Evolutionary conservation across 352 stramenopile species (phyloP).

Genomic region (Phytophthora citrophthora): DNA sequence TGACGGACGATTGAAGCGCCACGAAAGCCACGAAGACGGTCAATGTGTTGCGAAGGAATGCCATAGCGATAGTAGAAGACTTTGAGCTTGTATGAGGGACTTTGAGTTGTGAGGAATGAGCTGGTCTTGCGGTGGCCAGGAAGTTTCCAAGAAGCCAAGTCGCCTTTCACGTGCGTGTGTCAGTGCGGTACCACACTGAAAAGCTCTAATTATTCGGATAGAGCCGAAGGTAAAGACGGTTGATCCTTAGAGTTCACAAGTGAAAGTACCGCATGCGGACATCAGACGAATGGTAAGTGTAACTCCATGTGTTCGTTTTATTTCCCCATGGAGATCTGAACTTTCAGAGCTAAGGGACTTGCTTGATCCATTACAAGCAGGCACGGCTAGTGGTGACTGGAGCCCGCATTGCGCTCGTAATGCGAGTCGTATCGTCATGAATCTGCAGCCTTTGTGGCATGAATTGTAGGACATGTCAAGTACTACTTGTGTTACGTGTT

Average conservation of each 20-base stretch:
- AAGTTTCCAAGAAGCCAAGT: conserved; percentile 19
- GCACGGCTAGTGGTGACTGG: too few species aligned
- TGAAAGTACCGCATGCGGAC: conserved; percentile 5
- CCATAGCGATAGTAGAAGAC: conserved; percentile 12
- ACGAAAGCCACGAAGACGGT: conserved; percentile 8
- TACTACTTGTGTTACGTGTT: background rate
- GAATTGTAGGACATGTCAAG: too few species aligned
- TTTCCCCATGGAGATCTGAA: conserved; percentile 6
- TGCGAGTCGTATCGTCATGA: too few species aligned
- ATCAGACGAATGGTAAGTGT: background rate
- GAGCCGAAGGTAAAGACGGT: conserved; percentile 4
- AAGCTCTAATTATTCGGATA: conserved; percentile 6
- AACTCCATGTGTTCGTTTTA: background rate
- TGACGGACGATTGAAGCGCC: conserved; percentile 13
- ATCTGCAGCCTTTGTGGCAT: too few species aligned
- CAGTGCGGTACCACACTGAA: conserved; percentile 9
- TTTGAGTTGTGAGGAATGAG: conserved; percentile 25
- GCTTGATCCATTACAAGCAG: conserved; percentile 8
- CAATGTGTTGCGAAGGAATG: conserved; percentile 4
- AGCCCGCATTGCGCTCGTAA: too few species aligned
- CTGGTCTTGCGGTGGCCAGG: conserved; percentile 6
- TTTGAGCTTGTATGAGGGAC: background rate
- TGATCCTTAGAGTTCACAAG: background rate
- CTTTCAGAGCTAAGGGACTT: background rate
- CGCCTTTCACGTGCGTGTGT: conserved; percentile 11